Evolutionary conservation across 345 rosid species (phyloP).

Genomic region (Durio zibethinus): DNA sequence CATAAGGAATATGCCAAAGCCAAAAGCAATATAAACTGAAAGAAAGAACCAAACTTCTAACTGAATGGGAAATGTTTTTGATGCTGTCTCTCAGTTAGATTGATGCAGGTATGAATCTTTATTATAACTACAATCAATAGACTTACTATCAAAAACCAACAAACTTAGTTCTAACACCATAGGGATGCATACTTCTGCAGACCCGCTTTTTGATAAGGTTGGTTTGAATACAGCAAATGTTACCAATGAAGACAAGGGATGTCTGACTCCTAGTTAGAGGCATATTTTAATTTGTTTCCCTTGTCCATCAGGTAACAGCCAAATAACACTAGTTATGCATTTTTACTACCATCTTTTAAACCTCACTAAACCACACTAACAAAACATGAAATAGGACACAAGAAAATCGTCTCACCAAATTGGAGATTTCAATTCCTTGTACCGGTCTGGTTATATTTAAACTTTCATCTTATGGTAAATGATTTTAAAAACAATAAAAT

Average conservation of each 20-base stretch:
- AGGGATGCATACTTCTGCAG: background rate
- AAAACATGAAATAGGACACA: background rate
- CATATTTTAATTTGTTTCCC: background rate
- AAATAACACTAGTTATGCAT: conserved; percentile 1
- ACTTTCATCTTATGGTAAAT: background rate
- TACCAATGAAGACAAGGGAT: background rate
- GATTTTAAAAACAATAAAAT: background rate
- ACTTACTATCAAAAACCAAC: background rate
- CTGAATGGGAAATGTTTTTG: background rate
- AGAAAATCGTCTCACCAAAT: background rate
- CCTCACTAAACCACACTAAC: background rate
- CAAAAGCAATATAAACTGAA: background rate
- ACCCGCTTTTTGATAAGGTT: background rate
- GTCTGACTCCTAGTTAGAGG: background rate
- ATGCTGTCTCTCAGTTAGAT: background rate
- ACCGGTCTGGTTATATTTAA: background rate
- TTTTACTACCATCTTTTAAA: background rate
- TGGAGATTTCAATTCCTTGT: background rate
- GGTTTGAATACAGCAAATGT: background rate
- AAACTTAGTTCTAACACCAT: background rate
- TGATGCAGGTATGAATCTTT: background rate
- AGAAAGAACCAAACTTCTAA: conserved; percentile 3
- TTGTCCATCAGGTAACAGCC: background rate
- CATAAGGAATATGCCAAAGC: conserved; percentile 1
- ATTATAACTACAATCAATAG: background rate